Evolutionary conservation across 257 asterid species (phyloP).

Genomic region (Nyctanthes arbortristis): DNA sequence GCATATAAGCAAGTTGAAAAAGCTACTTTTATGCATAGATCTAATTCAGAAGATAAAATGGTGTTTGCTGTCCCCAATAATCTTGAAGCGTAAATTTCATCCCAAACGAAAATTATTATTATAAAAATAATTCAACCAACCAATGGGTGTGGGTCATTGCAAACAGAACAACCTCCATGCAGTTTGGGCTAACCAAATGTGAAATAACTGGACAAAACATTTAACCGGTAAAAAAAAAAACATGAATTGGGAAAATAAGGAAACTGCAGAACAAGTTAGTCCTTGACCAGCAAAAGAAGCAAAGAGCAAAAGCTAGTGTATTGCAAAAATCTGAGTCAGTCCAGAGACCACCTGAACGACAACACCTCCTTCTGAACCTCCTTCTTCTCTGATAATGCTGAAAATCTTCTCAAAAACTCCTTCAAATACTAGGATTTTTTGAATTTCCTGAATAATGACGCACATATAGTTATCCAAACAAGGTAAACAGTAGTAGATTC

Average conservation of each 20-base stretch:
- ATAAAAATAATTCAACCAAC: neutral
- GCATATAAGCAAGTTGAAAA: slow-evolving; percentile 14
- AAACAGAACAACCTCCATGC: neutral
- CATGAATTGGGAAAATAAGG: neutral
- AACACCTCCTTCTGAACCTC: slow-evolving; percentile 97
- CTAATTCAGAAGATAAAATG: neutral
- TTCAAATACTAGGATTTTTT: slow-evolving; percentile 96
- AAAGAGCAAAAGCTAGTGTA: neutral
- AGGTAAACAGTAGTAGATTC: slow-evolving; percentile 1
- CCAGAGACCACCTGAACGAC: slow-evolving; percentile 79
- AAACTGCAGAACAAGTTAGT: neutral
- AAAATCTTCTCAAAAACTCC: slow-evolving; percentile 96
- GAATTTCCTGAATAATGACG: slow-evolving; percentile 75
- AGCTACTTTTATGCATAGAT: neutral
- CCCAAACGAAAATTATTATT: neutral
- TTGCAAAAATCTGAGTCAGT: slow-evolving; percentile 9
- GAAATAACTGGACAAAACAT: neutral
- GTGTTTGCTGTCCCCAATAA: no score
- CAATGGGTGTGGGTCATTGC: neutral
- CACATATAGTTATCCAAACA: slow-evolving; percentile 9
- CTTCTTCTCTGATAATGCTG: slow-evolving; percentile 91
- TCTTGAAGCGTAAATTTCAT: neutral
- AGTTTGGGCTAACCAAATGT: neutral
- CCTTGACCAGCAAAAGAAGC: neutral
- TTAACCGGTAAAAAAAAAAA: neutral